Conservation (phyloP, 23 red algal genomes). For the Gracilaria domingensis region DNA sequence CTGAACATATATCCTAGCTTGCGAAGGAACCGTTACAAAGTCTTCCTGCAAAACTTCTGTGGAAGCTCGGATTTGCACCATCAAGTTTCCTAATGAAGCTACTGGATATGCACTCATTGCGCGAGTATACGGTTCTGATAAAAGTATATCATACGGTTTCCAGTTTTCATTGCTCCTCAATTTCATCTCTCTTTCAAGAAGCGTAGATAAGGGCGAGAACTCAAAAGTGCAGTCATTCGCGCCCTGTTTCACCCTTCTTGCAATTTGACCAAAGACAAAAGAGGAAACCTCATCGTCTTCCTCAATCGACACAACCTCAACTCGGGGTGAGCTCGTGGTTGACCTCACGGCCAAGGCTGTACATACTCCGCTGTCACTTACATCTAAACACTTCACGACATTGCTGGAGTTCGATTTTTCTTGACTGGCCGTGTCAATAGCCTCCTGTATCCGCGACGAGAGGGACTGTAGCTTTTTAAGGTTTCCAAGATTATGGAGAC, state of each 20-base stretch:
- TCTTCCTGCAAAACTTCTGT: constrained; percentile 26
- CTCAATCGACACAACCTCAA: constrained; percentile 41
- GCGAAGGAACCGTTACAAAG: constrained; percentile 22
- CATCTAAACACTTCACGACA: constrained; percentile 47
- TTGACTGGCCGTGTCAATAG: neutral
- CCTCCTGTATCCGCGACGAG: constrained; percentile 4
- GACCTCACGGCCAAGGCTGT: constrained; percentile 4
- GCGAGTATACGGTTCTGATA: constrained; percentile 60
- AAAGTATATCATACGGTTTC: constrained; percentile 42
- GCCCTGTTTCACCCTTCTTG: constrained; percentile 17
- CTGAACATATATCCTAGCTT: constrained; percentile 33
- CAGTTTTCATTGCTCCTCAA: neutral
- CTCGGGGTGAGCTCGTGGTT: neutral
- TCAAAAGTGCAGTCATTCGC: constrained; percentile 10
- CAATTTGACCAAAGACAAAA: constrained; percentile 59
- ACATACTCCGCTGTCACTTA: constrained; percentile 60
- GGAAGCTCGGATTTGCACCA: constrained; percentile 39
- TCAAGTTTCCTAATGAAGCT: constrained; percentile 61
- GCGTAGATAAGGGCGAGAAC: constrained; percentile 21
- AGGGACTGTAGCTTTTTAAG: constrained; percentile 11
- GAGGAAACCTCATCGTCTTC: constrained; percentile 63
- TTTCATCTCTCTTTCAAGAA: neutral
- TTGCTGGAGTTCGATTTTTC: neutral
- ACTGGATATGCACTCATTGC: constrained; percentile 57
- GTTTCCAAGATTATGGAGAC: constrained; percentile 57